Evolutionary conservation across 331 rosid genomes (phyloP).

Genomic region (Cydonia oblonga): DNA sequence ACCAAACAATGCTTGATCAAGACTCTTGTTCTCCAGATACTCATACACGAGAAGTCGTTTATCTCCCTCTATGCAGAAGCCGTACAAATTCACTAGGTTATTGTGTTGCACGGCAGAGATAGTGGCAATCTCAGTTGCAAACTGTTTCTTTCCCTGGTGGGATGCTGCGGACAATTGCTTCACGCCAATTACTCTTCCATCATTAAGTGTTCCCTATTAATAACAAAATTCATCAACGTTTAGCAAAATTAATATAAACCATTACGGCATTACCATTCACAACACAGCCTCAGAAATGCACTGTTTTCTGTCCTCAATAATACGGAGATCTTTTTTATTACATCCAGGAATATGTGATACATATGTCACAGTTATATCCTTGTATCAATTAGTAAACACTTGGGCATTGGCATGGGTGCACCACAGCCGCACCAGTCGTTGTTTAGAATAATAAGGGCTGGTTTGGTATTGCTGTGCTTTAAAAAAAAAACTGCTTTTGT

Average conservation of each 20-base stretch:
- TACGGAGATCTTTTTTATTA: neutral
- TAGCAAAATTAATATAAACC: neutral
- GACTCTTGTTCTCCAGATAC: conserved; percentile 66
- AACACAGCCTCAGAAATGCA: neutral
- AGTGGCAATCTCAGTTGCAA: conserved; percentile 70
- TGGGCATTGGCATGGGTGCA: neutral
- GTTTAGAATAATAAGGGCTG: neutral
- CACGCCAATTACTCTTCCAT: conserved; percentile 68
- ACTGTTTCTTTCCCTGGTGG: conserved; percentile 75
- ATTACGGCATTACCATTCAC: neutral
- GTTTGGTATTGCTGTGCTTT: too few relatives aligned
- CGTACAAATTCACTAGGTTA: conserved; percentile 63
- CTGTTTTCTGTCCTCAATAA: too few relatives aligned
- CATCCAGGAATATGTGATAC: neutral
- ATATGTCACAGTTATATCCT: neutral
- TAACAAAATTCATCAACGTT: neutral
- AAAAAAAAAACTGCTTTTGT: too few relatives aligned
- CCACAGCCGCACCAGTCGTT: neutral
- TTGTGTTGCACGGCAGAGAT: conserved; percentile 79
- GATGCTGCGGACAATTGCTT: conserved; percentile 63
- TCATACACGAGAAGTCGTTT: conserved; percentile 76
- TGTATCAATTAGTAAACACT: neutral
- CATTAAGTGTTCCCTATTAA: conserved; percentile 52
- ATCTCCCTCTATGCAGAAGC: conserved; percentile 71
- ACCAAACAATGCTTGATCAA: conserved; percentile 82